A percentile compares a stretch with the other conserved stretches of the same genome.
Conservation (phyloP, 2,329 filamentous ascomycete species). For the Aspergillus sojae region DNA sequence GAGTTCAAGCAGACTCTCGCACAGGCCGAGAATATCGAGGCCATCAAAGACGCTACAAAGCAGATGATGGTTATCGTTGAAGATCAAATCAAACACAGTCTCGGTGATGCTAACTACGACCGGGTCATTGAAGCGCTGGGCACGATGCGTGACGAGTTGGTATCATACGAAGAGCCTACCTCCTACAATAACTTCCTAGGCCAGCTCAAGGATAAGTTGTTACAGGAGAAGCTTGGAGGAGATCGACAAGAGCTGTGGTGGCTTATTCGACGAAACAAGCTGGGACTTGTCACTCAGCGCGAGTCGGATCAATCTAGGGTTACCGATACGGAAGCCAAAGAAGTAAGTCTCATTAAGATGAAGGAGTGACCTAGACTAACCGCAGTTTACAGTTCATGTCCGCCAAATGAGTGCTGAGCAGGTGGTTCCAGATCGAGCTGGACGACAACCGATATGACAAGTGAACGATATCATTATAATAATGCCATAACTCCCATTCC, state of each 20-base stretch:
- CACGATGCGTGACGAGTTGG: slow-evolving; percentile 76
- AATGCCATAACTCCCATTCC: slow-evolving; percentile 1
- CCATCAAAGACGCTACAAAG: slow-evolving; percentile 67
- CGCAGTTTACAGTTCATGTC: slow-evolving; percentile 8
- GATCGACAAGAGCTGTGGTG: slow-evolving; percentile 84
- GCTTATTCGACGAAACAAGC: slow-evolving; percentile 63
- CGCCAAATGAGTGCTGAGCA: slow-evolving; percentile 14
- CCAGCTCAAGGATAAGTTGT: slow-evolving; percentile 71
- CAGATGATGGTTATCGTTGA: slow-evolving; percentile 76
- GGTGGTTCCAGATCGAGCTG: not conserved
- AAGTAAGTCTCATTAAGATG: slow-evolving; percentile 38
- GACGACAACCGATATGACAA: not conserved
- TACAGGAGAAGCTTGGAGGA: slow-evolving; percentile 71
- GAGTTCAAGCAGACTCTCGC: slow-evolving; percentile 83
- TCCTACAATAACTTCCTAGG: slow-evolving; percentile 75
- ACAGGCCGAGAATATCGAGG: slow-evolving; percentile 60
- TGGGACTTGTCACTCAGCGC: slow-evolving; percentile 72
- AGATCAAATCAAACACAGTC: slow-evolving; percentile 68
- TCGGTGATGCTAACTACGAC: slow-evolving; percentile 74
- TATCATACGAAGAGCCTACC: slow-evolving; percentile 72
- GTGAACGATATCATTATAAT: slow-evolving; percentile 3
- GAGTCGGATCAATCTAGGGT: slow-evolving; percentile 67
- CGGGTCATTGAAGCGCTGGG: slow-evolving; percentile 74
- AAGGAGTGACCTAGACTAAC: not conserved
- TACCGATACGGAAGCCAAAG: slow-evolving; percentile 69